Conservation (phyloP, 306 rosid species). For the Citrullus colocynthis region DNA sequence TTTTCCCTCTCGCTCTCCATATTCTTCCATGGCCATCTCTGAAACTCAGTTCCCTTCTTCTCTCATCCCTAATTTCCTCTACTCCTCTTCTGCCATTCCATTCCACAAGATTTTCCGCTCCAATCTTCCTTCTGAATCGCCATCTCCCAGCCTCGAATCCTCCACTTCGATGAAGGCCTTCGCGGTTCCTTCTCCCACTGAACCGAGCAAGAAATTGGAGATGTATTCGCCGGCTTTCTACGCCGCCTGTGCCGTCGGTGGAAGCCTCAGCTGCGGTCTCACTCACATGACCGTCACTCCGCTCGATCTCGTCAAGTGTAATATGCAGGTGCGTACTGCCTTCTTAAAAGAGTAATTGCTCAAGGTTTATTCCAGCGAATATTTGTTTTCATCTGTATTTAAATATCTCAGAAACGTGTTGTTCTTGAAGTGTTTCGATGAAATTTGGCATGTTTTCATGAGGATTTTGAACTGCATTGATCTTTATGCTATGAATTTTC, state of each 20-base stretch:
- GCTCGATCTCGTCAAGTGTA: constrained; percentile 93
- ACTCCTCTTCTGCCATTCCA: constrained; percentile 24
- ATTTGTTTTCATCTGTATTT: background rate
- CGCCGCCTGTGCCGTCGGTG: constrained; percentile 82
- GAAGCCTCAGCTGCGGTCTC: constrained; percentile 82
- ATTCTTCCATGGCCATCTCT: constrained; percentile 32
- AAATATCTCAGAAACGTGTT: background rate
- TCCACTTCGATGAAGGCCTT: constrained; percentile 8
- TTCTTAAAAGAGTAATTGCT: background rate
- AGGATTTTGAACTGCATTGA: background rate
- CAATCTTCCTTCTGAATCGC: background rate
- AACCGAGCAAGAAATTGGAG: constrained; percentile 55
- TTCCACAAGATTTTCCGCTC: constrained; percentile 39
- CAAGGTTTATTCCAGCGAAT: background rate
- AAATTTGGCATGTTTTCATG: background rate
- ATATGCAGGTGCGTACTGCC: constrained; percentile 65
- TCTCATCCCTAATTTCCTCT: constrained; percentile 63
- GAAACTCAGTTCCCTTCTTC: constrained; percentile 34
- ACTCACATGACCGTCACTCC: constrained; percentile 95
- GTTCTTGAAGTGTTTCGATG: background rate
- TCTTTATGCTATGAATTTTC: background rate
- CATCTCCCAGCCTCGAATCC: constrained; percentile 9
- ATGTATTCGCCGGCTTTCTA: constrained; percentile 82
- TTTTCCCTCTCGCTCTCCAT: background rate
- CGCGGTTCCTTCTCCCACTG: constrained; percentile 49